These are phyloP conservation scores for Sclerotinia subarctica DNA, from an alignment of 2,329 filamentous ascomycete genomes.

Conservation along the genomic window DNA sequence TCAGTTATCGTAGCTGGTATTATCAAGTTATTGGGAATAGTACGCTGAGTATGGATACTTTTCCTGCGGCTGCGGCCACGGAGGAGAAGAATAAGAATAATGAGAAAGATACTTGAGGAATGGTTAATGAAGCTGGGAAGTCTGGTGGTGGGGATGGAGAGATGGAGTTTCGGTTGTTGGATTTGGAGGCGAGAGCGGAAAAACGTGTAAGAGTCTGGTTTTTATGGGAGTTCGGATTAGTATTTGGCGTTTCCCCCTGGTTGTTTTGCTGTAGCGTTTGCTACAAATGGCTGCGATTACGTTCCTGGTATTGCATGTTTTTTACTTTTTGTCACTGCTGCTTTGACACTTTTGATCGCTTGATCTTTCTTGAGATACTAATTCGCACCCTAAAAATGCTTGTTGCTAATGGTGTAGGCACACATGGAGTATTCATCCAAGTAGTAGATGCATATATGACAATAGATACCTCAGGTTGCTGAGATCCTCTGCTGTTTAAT, in stretches of 20 bases:
- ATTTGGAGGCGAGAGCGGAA: background rate
- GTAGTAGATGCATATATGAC: background rate
- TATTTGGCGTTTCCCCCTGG: background rate
- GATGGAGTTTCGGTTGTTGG: background rate
- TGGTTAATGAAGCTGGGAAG: background rate
- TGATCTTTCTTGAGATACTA: background rate
- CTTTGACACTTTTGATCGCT: too few species aligned
- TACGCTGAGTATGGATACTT: background rate
- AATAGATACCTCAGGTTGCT: background rate
- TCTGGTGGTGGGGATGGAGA: background rate
- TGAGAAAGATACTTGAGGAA: too few species aligned
- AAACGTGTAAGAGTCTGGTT: background rate
- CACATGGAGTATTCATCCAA: background rate
- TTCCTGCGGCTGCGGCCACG: fast-evolving
- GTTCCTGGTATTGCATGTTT: background rate
- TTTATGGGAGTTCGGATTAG: background rate
- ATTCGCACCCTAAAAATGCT: background rate
- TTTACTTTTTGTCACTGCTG: background rate
- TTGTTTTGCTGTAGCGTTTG: background rate
- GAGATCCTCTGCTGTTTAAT: background rate
- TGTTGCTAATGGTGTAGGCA: background rate
- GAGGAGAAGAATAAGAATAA: too few species aligned
- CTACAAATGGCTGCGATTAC: fast-evolving
- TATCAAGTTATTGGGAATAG: slow-evolving; percentile 7
- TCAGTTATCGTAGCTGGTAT: background rate